A percentile compares a stretch with the other conserved stretches of the same genome.
Conservation (phyloP, 768 basidiomycete species). For the Paxillus involutus region DNA sequence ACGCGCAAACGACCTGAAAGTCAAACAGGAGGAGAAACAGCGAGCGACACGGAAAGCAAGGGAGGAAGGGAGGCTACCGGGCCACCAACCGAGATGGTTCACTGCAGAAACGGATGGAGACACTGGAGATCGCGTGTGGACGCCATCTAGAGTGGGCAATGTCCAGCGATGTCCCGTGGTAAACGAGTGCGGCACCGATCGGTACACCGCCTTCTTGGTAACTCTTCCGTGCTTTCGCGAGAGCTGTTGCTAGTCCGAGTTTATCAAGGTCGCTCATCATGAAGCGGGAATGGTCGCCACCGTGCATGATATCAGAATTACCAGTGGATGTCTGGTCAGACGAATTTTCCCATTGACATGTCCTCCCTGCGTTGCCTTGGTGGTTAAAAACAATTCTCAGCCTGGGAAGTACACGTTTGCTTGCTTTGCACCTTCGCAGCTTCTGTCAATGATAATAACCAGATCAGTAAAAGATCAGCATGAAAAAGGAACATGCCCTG, state of each 20-base stretch:
- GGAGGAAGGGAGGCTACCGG: conserved; percentile 70
- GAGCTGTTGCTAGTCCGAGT: conserved; percentile 32
- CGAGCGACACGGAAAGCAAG: conserved; percentile 63
- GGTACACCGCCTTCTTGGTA: conserved; percentile 58
- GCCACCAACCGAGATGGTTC: conserved; percentile 89
- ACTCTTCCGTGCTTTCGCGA: conserved; percentile 46
- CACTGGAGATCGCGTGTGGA: conserved; percentile 88
- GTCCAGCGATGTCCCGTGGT: conserved; percentile 25
- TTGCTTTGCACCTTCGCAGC: no score
- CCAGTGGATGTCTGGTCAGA: no score
- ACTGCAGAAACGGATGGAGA: conserved; percentile 78
- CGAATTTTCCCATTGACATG: no score
- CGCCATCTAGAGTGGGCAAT: conserved; percentile 53
- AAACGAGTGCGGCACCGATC: conserved; percentile 54
- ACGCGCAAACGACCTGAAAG: conserved; percentile 77
- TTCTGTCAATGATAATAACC: no score
- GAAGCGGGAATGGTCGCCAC: not conserved
- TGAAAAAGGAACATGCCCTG: conserved; percentile 37
- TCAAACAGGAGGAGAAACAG: conserved; percentile 82
- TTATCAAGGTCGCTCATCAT: conserved; percentile 22
- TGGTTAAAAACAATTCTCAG: no score
- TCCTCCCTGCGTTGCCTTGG: no score
- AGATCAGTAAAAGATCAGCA: not conserved
- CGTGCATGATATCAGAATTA: no score
- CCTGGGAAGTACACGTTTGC: no score